Evolutionary conservation across 495 filamentous ascomycete genomes (phyloP), one percentile per base, ranked within the genome.

Genomic region (Podospora fimiseda): DNA sequence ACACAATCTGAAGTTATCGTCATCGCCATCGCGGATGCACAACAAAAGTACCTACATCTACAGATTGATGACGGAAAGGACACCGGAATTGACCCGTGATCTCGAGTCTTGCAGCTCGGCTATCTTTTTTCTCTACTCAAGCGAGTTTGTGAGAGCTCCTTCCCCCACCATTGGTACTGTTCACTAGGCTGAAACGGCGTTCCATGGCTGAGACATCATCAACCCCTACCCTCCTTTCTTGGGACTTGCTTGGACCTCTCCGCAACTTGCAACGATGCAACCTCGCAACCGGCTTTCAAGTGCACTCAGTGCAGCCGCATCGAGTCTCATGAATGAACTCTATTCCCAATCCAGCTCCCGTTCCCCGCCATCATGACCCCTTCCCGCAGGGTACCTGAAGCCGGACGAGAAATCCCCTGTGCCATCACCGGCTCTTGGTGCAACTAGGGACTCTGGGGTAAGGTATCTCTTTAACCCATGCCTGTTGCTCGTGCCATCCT

Each of bases 171-270:
- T 45, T 40, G 49, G 39, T 38, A n/a, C 50, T 53, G 11, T 14
- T 51, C 37, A 22, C 39, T 21, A 37, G 51, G 27, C 63, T 63
- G 63, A 65, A 65, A 65, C 63, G 40, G 38, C 21, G 23, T 36
- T 48, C 49, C 24, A 53, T 50, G 51, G 55, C 54, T 66, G 63
- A 66, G 60, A 66, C 63, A 48, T 24, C 39, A 19, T 11, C 30
- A 48, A 40, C 58, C 57, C 62, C 52, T 57, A 56, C 30, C 36
- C 24, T 33, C 53, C 51, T 50, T 40, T 43, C 19, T 51, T 15
- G 24, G 13, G 18, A 14, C 19, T 14, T 13, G 53, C 53, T 18
- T 46, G 22, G 33, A 47, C 47, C 53, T 30, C 45, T 50, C 9
- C 41, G 15, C 15, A 9, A 43, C 22, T 16, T n/a, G n/a, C n/a